phyloP scores from a whole-genome alignment of 495 filamentous ascomycete genomes.

The Tuber brumale region DNA sequence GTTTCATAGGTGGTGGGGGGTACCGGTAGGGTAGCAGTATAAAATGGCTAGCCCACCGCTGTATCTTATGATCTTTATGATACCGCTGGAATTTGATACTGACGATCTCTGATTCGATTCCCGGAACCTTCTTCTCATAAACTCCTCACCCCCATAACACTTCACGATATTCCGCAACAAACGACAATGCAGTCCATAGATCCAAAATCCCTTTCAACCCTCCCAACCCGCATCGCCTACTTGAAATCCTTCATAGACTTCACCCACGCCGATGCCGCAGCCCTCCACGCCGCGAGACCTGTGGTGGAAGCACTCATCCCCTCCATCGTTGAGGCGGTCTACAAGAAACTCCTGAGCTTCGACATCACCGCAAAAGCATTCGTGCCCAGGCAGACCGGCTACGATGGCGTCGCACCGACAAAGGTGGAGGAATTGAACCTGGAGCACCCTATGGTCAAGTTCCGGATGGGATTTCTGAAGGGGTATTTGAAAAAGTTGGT shows the following conservation, averaged over 20 bases:
- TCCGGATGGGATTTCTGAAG: conserved; percentile 45
- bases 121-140: background rate
- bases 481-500: conserved; percentile 36
- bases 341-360: conserved; percentile 44
- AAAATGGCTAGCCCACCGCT: background rate
- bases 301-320: conserved; percentile 43
- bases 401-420: conserved; percentile 35
- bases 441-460: conserved; percentile 45
- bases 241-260: conserved; percentile 43
- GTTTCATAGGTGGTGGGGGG: background rate
- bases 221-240: conserved; percentile 41
- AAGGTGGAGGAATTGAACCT: conserved; percentile 36
- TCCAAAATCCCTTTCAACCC: conserved; percentile 36
- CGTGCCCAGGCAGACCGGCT: conserved; percentile 44
- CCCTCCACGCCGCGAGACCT: conserved; percentile 40
- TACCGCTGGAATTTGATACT: background rate
- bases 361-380: conserved; percentile 46
- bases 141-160: background rate
- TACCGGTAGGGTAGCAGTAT: background rate
- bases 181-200: conserved; percentile 43
- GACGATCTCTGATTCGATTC: background rate
- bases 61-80: too few species aligned
- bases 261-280: conserved; percentile 39
- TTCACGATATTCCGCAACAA: too few species aligned
- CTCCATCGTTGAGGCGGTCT: conserved; percentile 43